Conservation (phyloP, 1,284 basidiomycete species). For the Cutaneotrichosporon cavernicola region DNA sequence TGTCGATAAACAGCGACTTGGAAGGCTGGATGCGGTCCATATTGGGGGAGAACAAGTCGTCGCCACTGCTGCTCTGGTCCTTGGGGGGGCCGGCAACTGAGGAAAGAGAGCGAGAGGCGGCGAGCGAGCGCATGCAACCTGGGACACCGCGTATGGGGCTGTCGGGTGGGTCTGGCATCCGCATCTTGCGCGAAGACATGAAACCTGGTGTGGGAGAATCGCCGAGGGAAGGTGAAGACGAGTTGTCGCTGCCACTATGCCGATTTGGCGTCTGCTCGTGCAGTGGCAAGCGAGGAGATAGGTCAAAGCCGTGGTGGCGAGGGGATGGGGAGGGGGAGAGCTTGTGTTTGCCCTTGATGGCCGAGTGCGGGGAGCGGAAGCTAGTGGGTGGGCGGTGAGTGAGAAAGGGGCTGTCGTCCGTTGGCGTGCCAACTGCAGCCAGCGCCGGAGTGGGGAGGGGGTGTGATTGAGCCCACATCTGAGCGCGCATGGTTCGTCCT, state of each 20-base stretch:
- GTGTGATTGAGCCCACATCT: slow-evolving; percentile 2
- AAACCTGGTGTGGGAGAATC: slow-evolving; percentile 47
- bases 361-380: slow-evolving; percentile 21
- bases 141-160: slow-evolving; percentile 45
- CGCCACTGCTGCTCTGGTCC: slow-evolving; percentile 9
- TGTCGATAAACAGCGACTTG: slow-evolving; percentile 17
- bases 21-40: slow-evolving; percentile 8
- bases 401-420: slow-evolving; percentile 19
- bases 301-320: slow-evolving; percentile 46
- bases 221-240: slow-evolving; percentile 35
- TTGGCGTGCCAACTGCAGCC: slow-evolving; percentile 12
- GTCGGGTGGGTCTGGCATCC: slow-evolving; percentile 41
- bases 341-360: slow-evolving; percentile 43
- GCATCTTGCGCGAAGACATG: slow-evolving; percentile 40
- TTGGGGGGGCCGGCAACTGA: not conserved
- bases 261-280: slow-evolving; percentile 15
- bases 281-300: slow-evolving; percentile 40
- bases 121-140: slow-evolving; percentile 44
- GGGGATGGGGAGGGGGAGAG: slow-evolving; percentile 45
- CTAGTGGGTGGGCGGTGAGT: slow-evolving; percentile 10
- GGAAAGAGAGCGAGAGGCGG: slow-evolving; percentile 5
- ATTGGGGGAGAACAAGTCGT: slow-evolving; percentile 27
- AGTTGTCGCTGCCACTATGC: slow-evolving; percentile 16
- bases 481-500: slow-evolving; percentile 2
- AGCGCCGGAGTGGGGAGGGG: slow-evolving; percentile 8